Percentiles rank a stretch among this genome's conserved stretches.
Evolutionary conservation across 1,139 yeast species (phyloP).

Genomic region (Casaregolazyma suthepensis): DNA sequence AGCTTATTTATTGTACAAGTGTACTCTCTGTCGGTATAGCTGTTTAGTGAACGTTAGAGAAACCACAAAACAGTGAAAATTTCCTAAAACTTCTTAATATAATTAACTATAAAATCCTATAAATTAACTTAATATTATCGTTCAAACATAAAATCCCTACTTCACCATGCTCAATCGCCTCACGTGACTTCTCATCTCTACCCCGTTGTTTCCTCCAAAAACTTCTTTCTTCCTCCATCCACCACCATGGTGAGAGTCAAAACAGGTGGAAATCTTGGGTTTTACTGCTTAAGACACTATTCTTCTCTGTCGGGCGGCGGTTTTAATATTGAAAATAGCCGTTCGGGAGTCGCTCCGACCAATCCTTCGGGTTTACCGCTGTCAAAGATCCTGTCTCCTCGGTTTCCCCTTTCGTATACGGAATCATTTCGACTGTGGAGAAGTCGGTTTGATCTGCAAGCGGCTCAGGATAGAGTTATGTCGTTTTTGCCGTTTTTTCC

Average conservation of each 20-base stretch:
- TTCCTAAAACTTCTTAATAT: too few relatives aligned
- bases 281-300: not conserved
- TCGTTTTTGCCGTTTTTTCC: conserved; percentile 60
- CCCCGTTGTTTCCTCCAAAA: not conserved
- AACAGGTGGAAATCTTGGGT: not conserved
- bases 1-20: too few relatives aligned
- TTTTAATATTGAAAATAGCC: not conserved
- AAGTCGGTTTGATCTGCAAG: conserved; percentile 32
- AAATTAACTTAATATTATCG: too few relatives aligned
- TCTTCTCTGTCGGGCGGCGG: not conserved
- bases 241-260: not conserved
- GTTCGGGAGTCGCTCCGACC: conserved; percentile 21
- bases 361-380: conserved; percentile 32
- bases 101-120: too few relatives aligned
- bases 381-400: conserved; percentile 21
- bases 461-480: conserved; percentile 42
- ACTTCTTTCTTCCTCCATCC: not conserved
- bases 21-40: too few relatives aligned
- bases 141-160: too few relatives aligned
- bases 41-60: too few relatives aligned
- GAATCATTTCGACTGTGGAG: conserved; percentile 45
- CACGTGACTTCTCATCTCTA: not conserved
- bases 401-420: conserved; percentile 34
- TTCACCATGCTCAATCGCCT: not conserved
- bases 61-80: too few relatives aligned